These are phyloP conservation scores for Lagerstroemia speciosa DNA, from an alignment of 345 rosid genomes.

Conservation along the genomic window DNA sequence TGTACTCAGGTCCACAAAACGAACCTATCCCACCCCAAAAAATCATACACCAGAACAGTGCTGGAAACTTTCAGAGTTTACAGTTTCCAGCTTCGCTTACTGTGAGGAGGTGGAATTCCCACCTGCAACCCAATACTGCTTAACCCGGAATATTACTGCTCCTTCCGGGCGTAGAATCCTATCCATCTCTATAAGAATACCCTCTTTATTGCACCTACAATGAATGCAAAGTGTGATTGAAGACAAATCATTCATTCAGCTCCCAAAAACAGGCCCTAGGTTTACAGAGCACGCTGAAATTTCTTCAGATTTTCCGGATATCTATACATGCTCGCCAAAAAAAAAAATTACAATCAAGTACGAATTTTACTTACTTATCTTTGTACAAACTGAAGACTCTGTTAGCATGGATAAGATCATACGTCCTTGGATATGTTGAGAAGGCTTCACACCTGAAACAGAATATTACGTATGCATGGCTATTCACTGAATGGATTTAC, in stretches of 20 bases:
- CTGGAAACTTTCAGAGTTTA: neutral
- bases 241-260: too few relatives aligned
- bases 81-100: slow-evolving; percentile 11
- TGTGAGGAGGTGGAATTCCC: slow-evolving; percentile 58
- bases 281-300: neutral
- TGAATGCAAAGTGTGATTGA: neutral
- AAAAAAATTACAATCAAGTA: too few relatives aligned
- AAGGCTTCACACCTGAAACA: slow-evolving; percentile 91
- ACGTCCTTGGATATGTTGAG: slow-evolving; percentile 99
- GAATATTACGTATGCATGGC: neutral
- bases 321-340: too few relatives aligned
- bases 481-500: neutral
- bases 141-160: slow-evolving; percentile 81
- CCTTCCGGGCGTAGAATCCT: slow-evolving; percentile 96
- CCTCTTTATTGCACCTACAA: slow-evolving; percentile 70
- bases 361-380: slow-evolving; percentile 60
- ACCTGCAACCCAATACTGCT: slow-evolving; percentile 83
- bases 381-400: slow-evolving; percentile 80
- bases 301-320: neutral
- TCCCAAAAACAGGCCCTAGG: too few relatives aligned
- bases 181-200: slow-evolving; percentile 96
- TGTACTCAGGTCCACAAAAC: neutral
- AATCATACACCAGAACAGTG: neutral
- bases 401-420: slow-evolving; percentile 83
- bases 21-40: neutral